Base-by-base conservation (phyloP, 2,329 filamentous ascomycete genomes). In the Fusarium sublunatum region DNA sequence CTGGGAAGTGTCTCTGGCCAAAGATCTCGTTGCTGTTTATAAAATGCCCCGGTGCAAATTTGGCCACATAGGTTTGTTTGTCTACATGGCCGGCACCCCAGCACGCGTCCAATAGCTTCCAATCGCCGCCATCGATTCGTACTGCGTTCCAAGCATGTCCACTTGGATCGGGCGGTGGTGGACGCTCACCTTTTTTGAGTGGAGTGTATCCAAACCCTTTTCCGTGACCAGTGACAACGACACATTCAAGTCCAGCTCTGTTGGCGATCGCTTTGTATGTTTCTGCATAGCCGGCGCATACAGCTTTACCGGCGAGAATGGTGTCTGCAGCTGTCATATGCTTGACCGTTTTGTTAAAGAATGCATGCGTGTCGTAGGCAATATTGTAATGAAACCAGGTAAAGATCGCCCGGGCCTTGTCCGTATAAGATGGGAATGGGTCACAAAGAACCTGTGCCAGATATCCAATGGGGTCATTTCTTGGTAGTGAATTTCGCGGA, bases 301-400 rank as follows among this genome's bases (percentile, higher is more conserved):
- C 95, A 12, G 93, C 93, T 54, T 91, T 82, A 29, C 95, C 95
- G 13, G 84, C 84, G 28, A 87, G 83, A 10, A 98, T 86, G 1
- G 91, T 94, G 29, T 89, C 86, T 31, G 88, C 85, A 0, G 92
- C 89, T 0, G 87, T 89, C 38, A 87, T 88, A 7, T 84, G 81
- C 61, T 87, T 83, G 29, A 96, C 80, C 42, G 81, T 87, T 32
- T 88, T 86, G 53, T 83, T 86, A 72, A 96, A 96, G 79, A 97
- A 96, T 24, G 88, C 85, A 25, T 86, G 83, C 0, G 88, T 87
- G 73, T 98, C 92, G 74, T 98, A 99, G 42, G 83, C 83, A 55
- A 99, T 88, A 70, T 98, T 98, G 76, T 98, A 89, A 76, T 98
- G 94, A 36, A 93, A 87, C 95, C 95, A 99, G 1, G 91, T 92